Conservation (phyloP, 176 grass and related monocot genomes). For the Oryza meridionalis region DNA sequence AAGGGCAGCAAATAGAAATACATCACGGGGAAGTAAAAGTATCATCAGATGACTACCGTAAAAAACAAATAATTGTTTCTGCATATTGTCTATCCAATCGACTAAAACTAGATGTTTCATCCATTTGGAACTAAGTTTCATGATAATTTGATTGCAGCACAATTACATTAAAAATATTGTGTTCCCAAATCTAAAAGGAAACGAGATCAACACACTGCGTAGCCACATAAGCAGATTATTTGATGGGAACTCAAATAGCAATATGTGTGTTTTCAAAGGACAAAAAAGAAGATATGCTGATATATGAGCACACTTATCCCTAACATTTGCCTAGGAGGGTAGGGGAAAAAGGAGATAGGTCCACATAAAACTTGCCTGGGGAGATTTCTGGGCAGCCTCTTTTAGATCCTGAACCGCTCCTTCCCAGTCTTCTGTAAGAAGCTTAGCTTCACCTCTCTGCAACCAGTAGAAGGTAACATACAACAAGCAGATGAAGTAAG, state of each 20-base stretch:
- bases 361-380: slow-evolving; percentile 58
- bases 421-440: slow-evolving; percentile 92
- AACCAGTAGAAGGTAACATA: slow-evolving; percentile 34
- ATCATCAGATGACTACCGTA: background rate
- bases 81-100: background rate
- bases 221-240: background rate
- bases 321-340: background rate
- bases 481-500: slow-evolving; percentile 14
- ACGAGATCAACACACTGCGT: background rate
- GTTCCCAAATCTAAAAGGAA: background rate
- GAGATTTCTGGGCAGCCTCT: slow-evolving; percentile 87
- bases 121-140: background rate
- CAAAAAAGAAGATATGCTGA: background rate
- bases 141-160: background rate
- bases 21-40: too few species aligned
- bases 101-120: background rate
- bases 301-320: background rate
- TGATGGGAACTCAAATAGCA: background rate
- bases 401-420: slow-evolving; percentile 90
- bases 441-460: slow-evolving; percentile 96
- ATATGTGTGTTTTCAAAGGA: background rate
- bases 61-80: slow-evolving; percentile 20
- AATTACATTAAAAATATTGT: background rate
- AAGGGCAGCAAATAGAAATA: background rate
- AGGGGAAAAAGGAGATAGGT: background rate